Conservation (phyloP, 2,329 filamentous ascomycete genomes). For the Aspergillus amoenus region DNA sequence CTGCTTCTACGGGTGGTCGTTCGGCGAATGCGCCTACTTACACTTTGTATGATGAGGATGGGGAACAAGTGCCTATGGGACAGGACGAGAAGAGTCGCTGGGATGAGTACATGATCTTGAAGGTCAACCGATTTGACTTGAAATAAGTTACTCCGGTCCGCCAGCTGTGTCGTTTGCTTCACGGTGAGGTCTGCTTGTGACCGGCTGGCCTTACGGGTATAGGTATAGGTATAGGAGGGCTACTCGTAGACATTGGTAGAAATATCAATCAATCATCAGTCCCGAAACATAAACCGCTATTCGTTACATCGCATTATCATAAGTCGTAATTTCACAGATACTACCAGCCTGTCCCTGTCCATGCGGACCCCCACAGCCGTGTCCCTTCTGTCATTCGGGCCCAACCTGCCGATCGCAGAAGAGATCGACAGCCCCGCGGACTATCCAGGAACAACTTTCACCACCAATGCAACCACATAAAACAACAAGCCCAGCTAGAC, state of each 20-base stretch:
- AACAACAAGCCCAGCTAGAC: background rate
- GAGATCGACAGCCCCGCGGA: background rate
- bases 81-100: conserved; percentile 5
- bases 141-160: background rate
- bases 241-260: background rate
- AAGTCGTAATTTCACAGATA: too few relatives aligned
- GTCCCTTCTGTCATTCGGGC: too few relatives aligned
- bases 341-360: too few relatives aligned
- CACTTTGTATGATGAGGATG: conserved; percentile 1
- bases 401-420: background rate
- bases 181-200: background rate
- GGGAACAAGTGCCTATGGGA: conserved; percentile 4
- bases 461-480: background rate
- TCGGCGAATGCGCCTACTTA: background rate
- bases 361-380: too few relatives aligned
- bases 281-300: background rate
- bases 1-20: background rate
- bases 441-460: background rate
- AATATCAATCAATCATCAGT: background rate
- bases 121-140: conserved; percentile 14
- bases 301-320: too few relatives aligned
- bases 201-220: background rate
- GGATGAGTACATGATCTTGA: conserved; percentile 15
- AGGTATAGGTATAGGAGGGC: background rate
- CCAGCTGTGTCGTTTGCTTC: background rate